Evolutionary conservation across 208 protist species (phyloP).

Genomic region (Wallacemonas rigidus): DNA sequence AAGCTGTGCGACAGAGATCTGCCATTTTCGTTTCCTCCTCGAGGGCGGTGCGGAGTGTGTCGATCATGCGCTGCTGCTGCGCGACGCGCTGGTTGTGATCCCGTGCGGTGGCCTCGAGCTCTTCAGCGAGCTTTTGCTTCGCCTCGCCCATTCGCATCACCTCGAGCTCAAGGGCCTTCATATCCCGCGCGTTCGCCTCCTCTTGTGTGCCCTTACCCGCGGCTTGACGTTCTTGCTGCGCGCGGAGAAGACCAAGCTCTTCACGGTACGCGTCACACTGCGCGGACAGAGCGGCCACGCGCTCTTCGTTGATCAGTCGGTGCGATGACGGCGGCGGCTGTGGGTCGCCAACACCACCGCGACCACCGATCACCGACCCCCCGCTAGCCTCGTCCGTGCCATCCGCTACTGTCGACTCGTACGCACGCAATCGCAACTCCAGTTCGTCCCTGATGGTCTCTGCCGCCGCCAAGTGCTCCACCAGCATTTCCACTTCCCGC

Average conservation of each 20-base stretch:
- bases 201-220: conserved; percentile 22
- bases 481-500: conserved; percentile 22
- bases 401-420: background rate
- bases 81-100: conserved; percentile 57
- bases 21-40: conserved; percentile 62
- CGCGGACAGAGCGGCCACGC: conserved; percentile 22
- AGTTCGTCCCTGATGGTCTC: conserved; percentile 30
- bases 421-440: conserved; percentile 18
- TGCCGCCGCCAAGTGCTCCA: conserved; percentile 29
- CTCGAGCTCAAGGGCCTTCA: conserved; percentile 26
- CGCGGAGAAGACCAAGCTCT: conserved; percentile 50
- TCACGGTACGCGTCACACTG: conserved; percentile 54
- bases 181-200: conserved; percentile 26
- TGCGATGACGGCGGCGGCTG: conserved; percentile 16
- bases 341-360: conserved; percentile 10
- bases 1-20: conserved; percentile 42
- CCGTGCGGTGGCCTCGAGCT: conserved; percentile 38
- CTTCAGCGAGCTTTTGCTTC: conserved; percentile 36
- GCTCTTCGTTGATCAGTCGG: background rate
- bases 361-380: background rate
- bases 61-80: conserved; percentile 65
- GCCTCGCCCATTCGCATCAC: conserved; percentile 31
- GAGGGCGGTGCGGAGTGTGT: conserved; percentile 51
- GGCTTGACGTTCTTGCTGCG: conserved; percentile 36
- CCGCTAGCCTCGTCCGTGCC: background rate